Percentiles rank a stretch among this genome's conserved stretches.
These are phyloP conservation scores for Steccherinum ochraceum DNA, from an alignment of 768 basidiomycete species.

Conservation along the genomic window DNA sequence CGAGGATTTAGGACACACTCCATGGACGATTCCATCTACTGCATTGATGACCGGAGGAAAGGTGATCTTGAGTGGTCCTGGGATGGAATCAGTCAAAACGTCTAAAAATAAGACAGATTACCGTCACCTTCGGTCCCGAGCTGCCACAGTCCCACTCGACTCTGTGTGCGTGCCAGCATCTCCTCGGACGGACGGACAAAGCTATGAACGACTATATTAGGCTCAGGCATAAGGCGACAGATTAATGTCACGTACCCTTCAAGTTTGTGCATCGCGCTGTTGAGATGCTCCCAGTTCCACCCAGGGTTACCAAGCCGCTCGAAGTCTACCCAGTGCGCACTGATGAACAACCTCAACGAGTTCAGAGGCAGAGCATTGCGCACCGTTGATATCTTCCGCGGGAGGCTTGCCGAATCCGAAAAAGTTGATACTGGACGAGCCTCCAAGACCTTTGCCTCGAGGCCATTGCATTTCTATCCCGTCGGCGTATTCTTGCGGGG, in stretches of 20 bases:
- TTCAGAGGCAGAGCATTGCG: too few species aligned
- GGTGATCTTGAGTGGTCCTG: too few species aligned
- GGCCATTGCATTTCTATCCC: neutral
- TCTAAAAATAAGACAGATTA: too few species aligned
- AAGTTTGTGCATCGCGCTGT: too few species aligned
- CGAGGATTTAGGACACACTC: too few species aligned
- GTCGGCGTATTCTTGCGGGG: conserved; percentile 1
- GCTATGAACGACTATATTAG: neutral
- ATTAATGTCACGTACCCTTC: neutral
- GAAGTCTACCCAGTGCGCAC: too few species aligned
- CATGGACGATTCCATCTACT: too few species aligned
- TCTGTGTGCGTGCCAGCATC: neutral
- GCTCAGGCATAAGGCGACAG: neutral
- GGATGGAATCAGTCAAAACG: too few species aligned
- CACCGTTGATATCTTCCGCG: neutral
- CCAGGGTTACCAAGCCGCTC: conserved; percentile 45
- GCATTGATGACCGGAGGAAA: too few species aligned
- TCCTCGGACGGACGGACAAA: neutral
- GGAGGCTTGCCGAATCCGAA: conserved; percentile 4
- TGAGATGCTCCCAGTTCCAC: conserved; percentile 48
- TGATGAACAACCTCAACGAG: too few species aligned
- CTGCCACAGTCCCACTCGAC: conserved; percentile 25
- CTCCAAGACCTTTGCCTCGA: conserved; percentile 1
- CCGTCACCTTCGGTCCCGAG: too few species aligned
- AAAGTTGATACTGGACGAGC: conserved; percentile 8